Conservation (phyloP, 179 eudicot genomes). For the Patellifolia procumbens region DNA sequence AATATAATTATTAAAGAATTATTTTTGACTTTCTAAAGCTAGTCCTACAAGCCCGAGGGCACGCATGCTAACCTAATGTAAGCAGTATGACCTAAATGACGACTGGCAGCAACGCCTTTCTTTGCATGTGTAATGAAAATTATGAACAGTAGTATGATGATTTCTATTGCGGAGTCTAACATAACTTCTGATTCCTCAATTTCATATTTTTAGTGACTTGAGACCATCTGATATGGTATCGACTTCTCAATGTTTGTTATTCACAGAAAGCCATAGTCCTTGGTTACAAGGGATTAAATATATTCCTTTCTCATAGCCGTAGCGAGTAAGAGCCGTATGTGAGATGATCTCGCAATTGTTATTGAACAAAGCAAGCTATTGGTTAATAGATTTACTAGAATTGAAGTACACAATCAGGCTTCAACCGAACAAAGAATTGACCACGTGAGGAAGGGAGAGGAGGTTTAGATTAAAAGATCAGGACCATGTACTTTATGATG, state of each 20-base stretch:
- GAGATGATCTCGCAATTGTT: background rate
- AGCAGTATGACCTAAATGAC: background rate
- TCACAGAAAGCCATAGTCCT: slow-evolving; percentile 3
- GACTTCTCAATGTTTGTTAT: background rate
- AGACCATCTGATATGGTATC: background rate
- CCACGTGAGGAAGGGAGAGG: background rate
- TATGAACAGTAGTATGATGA: background rate
- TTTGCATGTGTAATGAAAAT: background rate
- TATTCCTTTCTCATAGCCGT: background rate
- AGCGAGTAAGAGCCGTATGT: background rate
- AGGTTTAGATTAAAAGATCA: background rate
- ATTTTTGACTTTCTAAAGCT: background rate
- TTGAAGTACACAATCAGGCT: background rate
- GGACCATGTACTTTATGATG: background rate
- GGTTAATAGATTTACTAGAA: background rate
- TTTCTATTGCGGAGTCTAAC: background rate
- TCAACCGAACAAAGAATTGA: background rate
- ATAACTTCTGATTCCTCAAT: background rate
- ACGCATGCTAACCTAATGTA: background rate
- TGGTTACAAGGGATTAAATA: background rate
- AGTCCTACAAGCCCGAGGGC: background rate
- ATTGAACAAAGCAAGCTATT: background rate
- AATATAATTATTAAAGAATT: background rate
- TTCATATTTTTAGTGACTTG: background rate
- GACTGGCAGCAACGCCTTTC: background rate